Percentiles rank a stretch among this genome's conserved stretches.
Evolutionary conservation across 139 green algal species (phyloP).

Genomic region (Pseudopediastrum boryanum): DNA sequence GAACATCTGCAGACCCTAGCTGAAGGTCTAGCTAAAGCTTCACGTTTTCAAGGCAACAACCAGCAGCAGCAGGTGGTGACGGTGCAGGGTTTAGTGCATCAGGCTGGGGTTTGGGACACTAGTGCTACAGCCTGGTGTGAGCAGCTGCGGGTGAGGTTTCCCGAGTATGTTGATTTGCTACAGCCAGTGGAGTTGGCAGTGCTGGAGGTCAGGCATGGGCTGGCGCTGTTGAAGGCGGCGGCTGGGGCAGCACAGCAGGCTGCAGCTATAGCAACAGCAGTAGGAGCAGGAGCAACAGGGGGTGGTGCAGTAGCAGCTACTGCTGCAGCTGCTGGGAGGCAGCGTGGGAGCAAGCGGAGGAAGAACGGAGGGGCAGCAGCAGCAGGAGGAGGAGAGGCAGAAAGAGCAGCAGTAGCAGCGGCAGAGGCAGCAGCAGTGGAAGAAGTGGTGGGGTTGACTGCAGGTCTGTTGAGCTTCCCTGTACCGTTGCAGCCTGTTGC

Average conservation of each 20-base stretch:
- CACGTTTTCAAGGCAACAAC: too few species aligned
- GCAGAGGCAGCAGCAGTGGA: neutral
- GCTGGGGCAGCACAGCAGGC: slow-evolving; percentile 18
- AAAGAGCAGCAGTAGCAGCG: slow-evolving; percentile 9
- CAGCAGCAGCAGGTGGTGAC: slow-evolving; percentile 19
- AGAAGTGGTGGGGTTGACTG: neutral
- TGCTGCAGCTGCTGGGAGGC: too few species aligned
- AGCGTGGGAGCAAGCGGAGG: neutral
- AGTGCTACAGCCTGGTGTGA: slow-evolving; percentile 63
- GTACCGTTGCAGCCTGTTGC: slow-evolving; percentile 23
- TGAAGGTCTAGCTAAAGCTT: too few species aligned
- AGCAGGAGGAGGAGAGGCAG: neutral
- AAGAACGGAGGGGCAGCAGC: neutral
- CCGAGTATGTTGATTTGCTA: slow-evolving; percentile 82
- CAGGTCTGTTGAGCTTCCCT: too few species aligned
- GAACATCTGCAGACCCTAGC: slow-evolving; percentile 37
- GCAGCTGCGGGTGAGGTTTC: slow-evolving; percentile 58
- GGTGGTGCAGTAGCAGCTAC: slow-evolving; percentile 10
- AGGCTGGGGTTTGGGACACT: slow-evolving; percentile 49
- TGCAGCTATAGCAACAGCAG: slow-evolving; percentile 14
- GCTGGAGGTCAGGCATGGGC: slow-evolving; percentile 63
- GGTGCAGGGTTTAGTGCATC: slow-evolving; percentile 19
- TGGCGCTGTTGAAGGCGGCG: slow-evolving; percentile 55
- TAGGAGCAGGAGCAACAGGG: slow-evolving; percentile 10
- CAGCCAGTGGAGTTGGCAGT: slow-evolving; percentile 85